Evolutionary conservation across 2,329 filamentous ascomycete genomes (phyloP), one percentile per base, ranked within the genome.

Genomic region (Tolypocladium endophyticum): DNA sequence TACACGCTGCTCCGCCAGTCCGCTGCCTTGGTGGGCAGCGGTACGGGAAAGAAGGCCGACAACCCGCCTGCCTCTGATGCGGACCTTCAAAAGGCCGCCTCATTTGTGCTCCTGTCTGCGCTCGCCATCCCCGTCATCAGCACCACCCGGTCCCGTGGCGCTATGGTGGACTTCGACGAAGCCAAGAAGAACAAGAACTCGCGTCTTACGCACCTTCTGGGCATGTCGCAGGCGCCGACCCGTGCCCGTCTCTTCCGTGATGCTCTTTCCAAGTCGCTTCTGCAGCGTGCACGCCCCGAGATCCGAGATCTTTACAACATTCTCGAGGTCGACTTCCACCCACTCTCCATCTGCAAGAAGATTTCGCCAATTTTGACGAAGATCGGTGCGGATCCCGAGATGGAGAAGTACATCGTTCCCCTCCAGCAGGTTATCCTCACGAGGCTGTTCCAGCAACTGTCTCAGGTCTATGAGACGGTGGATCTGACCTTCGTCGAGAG

Each of bases 111-210:
- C 55, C 81, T 99, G 58, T 96, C 94, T 25, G 93, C 94, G 57
- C 86, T 99, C 58, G 89, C 94, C n/a, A 99, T 99, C 64, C 94
- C 94, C 16, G 94, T 99, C 77, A 99, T 99, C 77, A 99, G 94
- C 85, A 97, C 94, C 54, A 92, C 92, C 35, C 87, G 94, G 70
- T 99, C 94, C 59, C 90, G 94, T 55, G 94, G 94, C 71, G 94
- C 93, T 62, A 87, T 99, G 75, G 89, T 97, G 57, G 94, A 99
- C 74, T 92, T 96, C 61, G 94, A 99, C 67, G 92, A 97, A 78
- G 92, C 90, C 55, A 89, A 89, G 76, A 97, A 96, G 84, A 97
- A 94, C 83, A 97, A 97, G 86, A 99, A 97, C 79, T 92, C 91
- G 33, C 91, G 94, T 62, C 86, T 99, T 50, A 97, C 94, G 59